Conservation (phyloP, 2,329 filamentous ascomycete species). For the Pseudocercospora ulei region DNA sequence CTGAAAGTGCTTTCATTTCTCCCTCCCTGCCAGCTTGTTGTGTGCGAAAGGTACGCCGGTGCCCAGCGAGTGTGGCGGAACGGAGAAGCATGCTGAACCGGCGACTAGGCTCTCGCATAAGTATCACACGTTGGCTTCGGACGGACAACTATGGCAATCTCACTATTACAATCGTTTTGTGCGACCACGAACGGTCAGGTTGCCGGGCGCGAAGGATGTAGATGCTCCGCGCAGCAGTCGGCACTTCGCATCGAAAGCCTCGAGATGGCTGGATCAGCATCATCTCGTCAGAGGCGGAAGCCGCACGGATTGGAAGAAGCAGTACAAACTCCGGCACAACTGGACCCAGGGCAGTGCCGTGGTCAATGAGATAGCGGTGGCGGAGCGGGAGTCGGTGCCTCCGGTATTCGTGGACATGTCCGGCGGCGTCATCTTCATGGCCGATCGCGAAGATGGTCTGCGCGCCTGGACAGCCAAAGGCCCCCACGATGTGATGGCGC, state of each 20-base stretch:
- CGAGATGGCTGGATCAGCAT: slow-evolving; percentile 54
- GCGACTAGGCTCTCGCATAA: slow-evolving; percentile 64
- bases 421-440: slow-evolving; percentile 68
- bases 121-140: slow-evolving; percentile 61
- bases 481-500: slow-evolving; percentile 50
- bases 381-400: slow-evolving; percentile 45
- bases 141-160: slow-evolving; percentile 83
- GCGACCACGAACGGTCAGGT: slow-evolving; percentile 63
- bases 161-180: slow-evolving; percentile 85
- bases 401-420: slow-evolving; percentile 65
- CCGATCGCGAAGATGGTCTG: slow-evolving; percentile 58
- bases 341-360: slow-evolving; percentile 77
- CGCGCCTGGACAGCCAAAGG: slow-evolving; percentile 65
- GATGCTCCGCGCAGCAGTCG: slow-evolving; percentile 35
- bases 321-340: slow-evolving; percentile 82
- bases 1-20: slow-evolving; percentile 73
- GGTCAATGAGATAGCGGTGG: slow-evolving; percentile 64
- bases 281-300: slow-evolving; percentile 45
- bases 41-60: slow-evolving; percentile 47
- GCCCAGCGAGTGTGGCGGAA: neutral
- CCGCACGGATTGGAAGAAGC: slow-evolving; percentile 69
- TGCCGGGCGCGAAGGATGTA: slow-evolving; percentile 53
- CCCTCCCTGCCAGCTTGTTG: slow-evolving; percentile 57
- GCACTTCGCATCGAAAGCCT: slow-evolving; percentile 47
- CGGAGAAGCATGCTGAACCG: slow-evolving; percentile 35